Conservation (phyloP, 805 yeast species). For the Metschnikowia chrysomelidarum region DNA sequence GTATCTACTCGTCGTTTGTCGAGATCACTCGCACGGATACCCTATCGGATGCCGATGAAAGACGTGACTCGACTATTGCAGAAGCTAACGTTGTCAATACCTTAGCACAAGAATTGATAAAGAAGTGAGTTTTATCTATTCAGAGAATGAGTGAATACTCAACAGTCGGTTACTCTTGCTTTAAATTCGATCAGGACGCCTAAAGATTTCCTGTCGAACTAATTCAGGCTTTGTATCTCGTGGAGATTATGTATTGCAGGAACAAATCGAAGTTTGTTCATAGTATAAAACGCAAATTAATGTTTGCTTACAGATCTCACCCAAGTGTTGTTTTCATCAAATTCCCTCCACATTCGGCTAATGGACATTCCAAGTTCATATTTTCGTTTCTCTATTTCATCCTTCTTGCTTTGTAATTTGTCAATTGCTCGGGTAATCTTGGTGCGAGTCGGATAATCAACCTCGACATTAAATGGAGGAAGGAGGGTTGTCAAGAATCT, state of each 20-base stretch:
- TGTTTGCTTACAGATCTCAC: conserved; percentile 30
- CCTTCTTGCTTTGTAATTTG: conserved; percentile 37
- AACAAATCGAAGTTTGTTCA: no score
- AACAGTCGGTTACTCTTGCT: no score
- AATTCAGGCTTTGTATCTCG: no score
- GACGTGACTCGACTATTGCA: conserved; percentile 16
- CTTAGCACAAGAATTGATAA: conserved; percentile 16
- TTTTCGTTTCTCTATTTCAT: conserved; percentile 41
- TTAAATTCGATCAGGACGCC: no score
- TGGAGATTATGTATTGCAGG: no score
- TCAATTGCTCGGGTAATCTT: conserved; percentile 42
- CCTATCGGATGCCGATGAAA: conserved; percentile 7
- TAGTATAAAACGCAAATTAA: no score
- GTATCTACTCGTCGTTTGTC: conserved; percentile 42
- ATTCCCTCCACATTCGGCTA: conserved; percentile 43
- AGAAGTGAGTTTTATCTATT: conserved; percentile 8
- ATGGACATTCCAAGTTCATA: conserved; percentile 41
- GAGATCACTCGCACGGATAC: conserved; percentile 39
- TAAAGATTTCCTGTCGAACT: no score
- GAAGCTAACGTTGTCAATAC: conserved; percentile 28
- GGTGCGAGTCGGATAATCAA: conserved; percentile 40
- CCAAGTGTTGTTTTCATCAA: conserved; percentile 43
- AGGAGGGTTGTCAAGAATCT: conserved; percentile 36
- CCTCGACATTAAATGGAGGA: conserved; percentile 44
- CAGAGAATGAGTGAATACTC: neutral